Percentiles rank a stretch among this genome's conserved stretches.
Conservation (phyloP, 192 early-diverging fungal genomes). For the Umbelopsis sp. region DNA sequence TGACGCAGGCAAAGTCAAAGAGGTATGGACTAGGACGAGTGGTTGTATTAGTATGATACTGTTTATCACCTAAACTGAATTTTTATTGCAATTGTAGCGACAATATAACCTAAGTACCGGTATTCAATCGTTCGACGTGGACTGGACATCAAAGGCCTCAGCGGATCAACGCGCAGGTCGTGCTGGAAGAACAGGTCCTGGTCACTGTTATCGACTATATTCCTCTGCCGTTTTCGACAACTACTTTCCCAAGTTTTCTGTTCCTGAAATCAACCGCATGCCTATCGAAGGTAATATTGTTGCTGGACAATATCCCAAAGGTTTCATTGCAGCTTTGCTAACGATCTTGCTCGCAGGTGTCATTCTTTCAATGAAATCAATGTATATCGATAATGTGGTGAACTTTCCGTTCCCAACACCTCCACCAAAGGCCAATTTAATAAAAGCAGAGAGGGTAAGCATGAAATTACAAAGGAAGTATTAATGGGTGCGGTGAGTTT, state of each 20-base stretch:
- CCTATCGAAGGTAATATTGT: constrained; percentile 77
- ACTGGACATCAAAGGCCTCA: constrained; percentile 94
- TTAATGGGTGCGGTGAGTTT: not conserved
- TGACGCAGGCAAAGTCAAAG: constrained; percentile 93
- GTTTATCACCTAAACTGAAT: not conserved
- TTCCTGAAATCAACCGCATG: constrained; percentile 90
- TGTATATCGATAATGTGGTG: constrained; percentile 92
- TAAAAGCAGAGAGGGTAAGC: constrained; percentile 74
- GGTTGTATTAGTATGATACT: not conserved
- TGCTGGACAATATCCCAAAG: not conserved
- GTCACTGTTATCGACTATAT: constrained; percentile 96
- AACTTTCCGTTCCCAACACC: constrained; percentile 99
- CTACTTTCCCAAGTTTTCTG: constrained; percentile 82
- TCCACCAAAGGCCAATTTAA: constrained; percentile 72
- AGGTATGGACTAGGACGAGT: constrained; percentile 33
- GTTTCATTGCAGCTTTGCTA: not conserved
- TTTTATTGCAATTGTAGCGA: constrained; percentile 34
- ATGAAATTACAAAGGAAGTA: not conserved
- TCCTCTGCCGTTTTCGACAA: constrained; percentile 92
- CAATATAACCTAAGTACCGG: constrained; percentile 83
- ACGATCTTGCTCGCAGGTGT: constrained; percentile 48
- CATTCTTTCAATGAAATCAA: constrained; percentile 96
- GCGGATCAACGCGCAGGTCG: constrained; percentile 96
- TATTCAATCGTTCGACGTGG: constrained; percentile 86
- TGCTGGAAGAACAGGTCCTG: constrained; percentile 94